Evolutionary conservation across 768 basidiomycete genomes (phyloP), one percentile per base, ranked within the genome.

Genomic region (Amanita muscaria): DNA sequence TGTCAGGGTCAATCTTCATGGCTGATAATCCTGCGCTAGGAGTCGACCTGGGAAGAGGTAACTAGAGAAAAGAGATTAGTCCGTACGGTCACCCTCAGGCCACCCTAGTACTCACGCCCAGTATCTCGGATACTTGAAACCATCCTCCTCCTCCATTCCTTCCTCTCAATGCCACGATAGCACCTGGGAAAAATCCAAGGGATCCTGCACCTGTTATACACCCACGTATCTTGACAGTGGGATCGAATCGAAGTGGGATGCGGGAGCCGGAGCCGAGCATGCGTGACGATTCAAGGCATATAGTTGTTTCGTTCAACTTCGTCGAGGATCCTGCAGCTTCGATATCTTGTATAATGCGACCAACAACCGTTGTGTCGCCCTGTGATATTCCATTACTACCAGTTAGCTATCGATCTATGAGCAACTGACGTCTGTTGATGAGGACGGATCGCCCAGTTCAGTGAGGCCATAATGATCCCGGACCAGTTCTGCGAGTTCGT

Each of bases 131-230:
- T 0, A 84, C 93, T 8, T 79, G 69, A 57, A 97, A 98, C 66
- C 80, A 80, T 2, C 80, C 85, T 4, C 88, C 92, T 2, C 91
- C 88, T 1, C 92, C 91, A 60, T 98, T 98, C 59, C 75, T 77
- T 0, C 96, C 96, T 49, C 79, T 87, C 24, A 97, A 56, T 0
- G 84, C 91, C 1, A 83, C 83, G 41, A 98, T 78, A 22, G 81
- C 81, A 3, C 96, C 96, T 4, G 92, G 90, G 57, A 93, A 98
- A 32, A 98, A 58, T 1, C 87, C 82, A 8, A 83, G 63, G 0
- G 80, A 79, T 12, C 74, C 76, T 8, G 76, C 66, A 9, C 85
- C 87, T 44, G 71, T 71, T 11, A 68, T 56, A 1, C 75, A 73
- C 14, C 81, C 81, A 30, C 83, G 73, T 2, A 94, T 70, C 53